A percentile compares a stretch with the other conserved stretches of the same genome.
Evolutionary conservation across 306 rosid genomes (phyloP).

Genomic region (Trifolium pratense): DNA sequence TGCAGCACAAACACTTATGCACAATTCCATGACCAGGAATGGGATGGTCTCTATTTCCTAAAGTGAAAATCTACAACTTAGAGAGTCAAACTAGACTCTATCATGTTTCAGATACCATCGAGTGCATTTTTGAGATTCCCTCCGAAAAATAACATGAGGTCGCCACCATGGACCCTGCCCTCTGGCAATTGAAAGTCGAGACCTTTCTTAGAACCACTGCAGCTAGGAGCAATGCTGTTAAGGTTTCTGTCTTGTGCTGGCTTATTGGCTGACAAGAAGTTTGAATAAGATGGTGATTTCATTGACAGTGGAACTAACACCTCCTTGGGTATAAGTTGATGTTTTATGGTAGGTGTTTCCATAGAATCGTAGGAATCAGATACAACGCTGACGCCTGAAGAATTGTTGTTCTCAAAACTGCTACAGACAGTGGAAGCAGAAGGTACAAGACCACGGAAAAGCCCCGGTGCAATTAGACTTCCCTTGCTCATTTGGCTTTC

Average conservation of each 20-base stretch:
- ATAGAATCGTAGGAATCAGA: constrained; percentile 68
- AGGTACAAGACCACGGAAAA: constrained; percentile 85
- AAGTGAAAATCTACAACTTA: constrained; percentile 42
- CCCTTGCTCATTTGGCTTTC: constrained; percentile 64
- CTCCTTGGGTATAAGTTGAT: constrained; percentile 75
- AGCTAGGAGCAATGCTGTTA: constrained; percentile 35
- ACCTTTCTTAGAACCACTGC: constrained; percentile 46
- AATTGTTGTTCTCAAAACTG: constrained; percentile 70
- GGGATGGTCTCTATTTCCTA: constrained; percentile 48
- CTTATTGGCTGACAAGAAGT: constrained; percentile 54
- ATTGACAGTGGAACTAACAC: constrained; percentile 80
- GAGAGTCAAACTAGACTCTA: constrained; percentile 22
- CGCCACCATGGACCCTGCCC: constrained; percentile 91
- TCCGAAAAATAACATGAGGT: constrained; percentile 76
- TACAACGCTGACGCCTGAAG: constrained; percentile 67
- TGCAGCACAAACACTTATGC: constrained; percentile 56
- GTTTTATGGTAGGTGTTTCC: constrained; percentile 57
- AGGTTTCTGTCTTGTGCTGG: constrained; percentile 50
- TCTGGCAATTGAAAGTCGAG: constrained; percentile 65
- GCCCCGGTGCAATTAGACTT: constrained; percentile 79
- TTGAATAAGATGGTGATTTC: constrained; percentile 63
- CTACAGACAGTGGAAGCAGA: constrained; percentile 63
- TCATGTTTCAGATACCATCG: constrained; percentile 52
- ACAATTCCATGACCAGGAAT: constrained; percentile 46
- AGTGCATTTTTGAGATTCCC: constrained; percentile 77